Evolutionary conservation across 768 basidiomycete species (phyloP).

Genomic region (Chalciporus sphaerocephalus): DNA sequence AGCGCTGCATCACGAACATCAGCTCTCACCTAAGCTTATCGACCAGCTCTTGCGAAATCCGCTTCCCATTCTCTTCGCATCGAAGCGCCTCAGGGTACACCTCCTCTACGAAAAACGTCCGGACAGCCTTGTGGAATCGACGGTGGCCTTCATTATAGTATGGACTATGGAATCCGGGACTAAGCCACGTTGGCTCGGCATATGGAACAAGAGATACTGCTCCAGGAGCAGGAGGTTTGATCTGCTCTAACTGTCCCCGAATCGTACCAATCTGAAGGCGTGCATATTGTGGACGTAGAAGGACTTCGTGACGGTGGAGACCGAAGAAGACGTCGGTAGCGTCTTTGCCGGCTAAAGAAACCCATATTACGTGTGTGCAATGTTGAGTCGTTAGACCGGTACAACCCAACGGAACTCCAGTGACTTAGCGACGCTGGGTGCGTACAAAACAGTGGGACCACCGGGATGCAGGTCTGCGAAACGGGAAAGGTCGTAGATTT

Average conservation of each 20-base stretch:
- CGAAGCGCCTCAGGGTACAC: constrained; percentile 68
- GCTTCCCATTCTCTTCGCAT: constrained; percentile 86
- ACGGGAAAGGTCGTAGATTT: constrained; percentile 75
- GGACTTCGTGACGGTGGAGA: constrained; percentile 78
- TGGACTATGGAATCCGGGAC: constrained; percentile 60
- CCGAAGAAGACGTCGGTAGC: constrained; percentile 81
- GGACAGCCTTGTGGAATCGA: constrained; percentile 68
- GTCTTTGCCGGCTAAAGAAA: constrained; percentile 58
- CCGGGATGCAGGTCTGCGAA: constrained; percentile 86
- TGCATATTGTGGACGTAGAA: constrained; percentile 66
- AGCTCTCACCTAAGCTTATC: constrained; percentile 72
- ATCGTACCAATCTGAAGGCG: constrained; percentile 66
- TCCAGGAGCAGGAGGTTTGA: constrained; percentile 54
- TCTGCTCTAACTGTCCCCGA: constrained; percentile 49
- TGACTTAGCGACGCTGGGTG: constrained; percentile 57
- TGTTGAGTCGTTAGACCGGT: background rate
- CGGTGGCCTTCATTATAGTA: constrained; percentile 77
- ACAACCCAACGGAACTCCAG: too few relatives aligned
- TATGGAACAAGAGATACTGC: constrained; percentile 77
- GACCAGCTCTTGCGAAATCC: constrained; percentile 78
- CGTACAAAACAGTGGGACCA: constrained; percentile 69
- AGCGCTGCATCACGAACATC: background rate
- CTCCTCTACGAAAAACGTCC: constrained; percentile 73
- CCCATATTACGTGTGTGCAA: background rate
- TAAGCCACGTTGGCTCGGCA: constrained; percentile 82